phyloP scores from a whole-genome alignment of 345 rosid genomes.

The Citrus medica region DNA sequence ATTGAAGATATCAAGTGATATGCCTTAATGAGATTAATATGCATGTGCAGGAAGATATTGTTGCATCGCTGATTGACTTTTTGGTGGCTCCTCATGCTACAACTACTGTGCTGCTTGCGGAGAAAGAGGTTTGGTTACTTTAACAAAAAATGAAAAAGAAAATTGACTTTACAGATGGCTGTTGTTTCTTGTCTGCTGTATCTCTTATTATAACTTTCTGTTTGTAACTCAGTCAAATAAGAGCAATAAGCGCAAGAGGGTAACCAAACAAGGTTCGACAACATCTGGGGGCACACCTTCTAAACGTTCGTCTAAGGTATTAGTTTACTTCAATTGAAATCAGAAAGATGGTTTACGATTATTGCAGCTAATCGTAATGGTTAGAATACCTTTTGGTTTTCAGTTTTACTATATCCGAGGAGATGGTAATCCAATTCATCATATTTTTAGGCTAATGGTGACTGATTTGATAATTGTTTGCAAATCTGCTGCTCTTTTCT shows the following conservation, averaged over 20 bases:
- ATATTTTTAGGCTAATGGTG: not conserved
- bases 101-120: slow-evolving; percentile 53
- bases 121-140: slow-evolving; percentile 39
- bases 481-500: not conserved
- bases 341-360: slow-evolving; percentile 1
- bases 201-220: not conserved
- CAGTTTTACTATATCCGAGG: not conserved
- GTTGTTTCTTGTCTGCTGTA: not conserved
- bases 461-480: not conserved
- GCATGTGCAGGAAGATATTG: slow-evolving; percentile 74
- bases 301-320: slow-evolving; percentile 64
- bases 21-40: slow-evolving; percentile 11
- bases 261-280: slow-evolving; percentile 40
- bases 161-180: not conserved
- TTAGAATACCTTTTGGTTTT: not conserved
- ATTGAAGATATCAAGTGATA: not conserved
- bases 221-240: slow-evolving; percentile 43
- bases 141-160: not conserved
- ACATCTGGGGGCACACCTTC: slow-evolving; percentile 48
- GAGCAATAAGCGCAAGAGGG: slow-evolving; percentile 75
- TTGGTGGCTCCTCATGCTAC: slow-evolving; percentile 82
- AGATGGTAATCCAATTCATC: not conserved
- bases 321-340: not conserved
- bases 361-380: not conserved
- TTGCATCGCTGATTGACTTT: slow-evolving; percentile 64